Evolutionary conservation across 2,329 filamentous ascomycete species (phyloP).

Genomic region (Verticillium dahliae): DNA sequence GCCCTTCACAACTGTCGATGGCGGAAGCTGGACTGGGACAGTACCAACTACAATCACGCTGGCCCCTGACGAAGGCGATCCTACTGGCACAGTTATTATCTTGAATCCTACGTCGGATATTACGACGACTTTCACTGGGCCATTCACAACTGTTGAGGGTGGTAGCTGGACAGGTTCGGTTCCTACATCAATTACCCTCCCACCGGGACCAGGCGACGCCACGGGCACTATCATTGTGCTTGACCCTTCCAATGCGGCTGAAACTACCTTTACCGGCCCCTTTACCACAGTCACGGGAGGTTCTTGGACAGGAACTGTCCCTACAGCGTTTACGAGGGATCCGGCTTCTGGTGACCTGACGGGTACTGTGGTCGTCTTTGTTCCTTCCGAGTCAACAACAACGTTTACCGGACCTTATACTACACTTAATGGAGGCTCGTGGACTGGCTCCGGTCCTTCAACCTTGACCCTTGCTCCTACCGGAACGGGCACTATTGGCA

Average conservation of each 20-base stretch:
- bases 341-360: neutral
- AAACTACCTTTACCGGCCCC: neutral
- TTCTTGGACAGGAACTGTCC: neutral
- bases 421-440: constrained; percentile 1
- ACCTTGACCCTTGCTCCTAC: neutral
- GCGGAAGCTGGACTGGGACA: neutral
- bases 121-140: neutral
- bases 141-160: neutral
- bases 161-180: neutral
- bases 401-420: constrained; percentile 3
- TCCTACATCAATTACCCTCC: neutral
- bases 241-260: neutral
- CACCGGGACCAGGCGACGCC: neutral
- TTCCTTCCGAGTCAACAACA: neutral
- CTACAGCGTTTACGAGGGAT: neutral
- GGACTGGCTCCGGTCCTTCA: neutral
- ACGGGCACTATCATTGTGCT: neutral
- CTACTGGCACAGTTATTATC: neutral
- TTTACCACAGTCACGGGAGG: neutral
- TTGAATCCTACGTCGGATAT: neutral
- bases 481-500: neutral
- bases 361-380: constrained; percentile 6
- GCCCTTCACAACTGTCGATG: constrained; percentile 3
- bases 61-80: neutral
- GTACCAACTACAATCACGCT: neutral